These are phyloP conservation scores for Podospora fimiseda DNA, from an alignment of 495 filamentous ascomycete genomes.

Conservation along the genomic window DNA sequence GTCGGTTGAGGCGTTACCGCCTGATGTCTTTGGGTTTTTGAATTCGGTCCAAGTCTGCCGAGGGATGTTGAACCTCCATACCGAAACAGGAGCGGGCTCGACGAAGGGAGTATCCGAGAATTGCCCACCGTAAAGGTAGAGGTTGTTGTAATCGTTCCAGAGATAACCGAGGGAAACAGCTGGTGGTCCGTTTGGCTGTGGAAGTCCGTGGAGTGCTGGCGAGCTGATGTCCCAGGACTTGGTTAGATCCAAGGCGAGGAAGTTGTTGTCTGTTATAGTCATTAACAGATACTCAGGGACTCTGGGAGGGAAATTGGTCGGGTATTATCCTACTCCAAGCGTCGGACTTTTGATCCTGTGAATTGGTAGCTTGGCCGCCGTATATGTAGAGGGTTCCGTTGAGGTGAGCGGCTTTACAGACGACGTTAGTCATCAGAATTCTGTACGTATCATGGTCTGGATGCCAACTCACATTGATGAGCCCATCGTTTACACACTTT, in stretches of 20 bases:
- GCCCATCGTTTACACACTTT: conserved; percentile 61
- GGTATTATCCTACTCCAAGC: conserved; percentile 56
- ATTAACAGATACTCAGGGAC: conserved; percentile 21
- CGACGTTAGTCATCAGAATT: no score
- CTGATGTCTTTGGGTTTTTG: conserved; percentile 46
- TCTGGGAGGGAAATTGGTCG: neutral
- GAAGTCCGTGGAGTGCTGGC: conserved; percentile 54
- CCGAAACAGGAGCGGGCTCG: conserved; percentile 47
- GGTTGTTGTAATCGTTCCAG: conserved; percentile 60
- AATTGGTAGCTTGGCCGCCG: conserved; percentile 54
- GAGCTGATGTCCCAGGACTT: conserved; percentile 59
- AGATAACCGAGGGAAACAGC: conserved; percentile 63
- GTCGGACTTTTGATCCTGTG: conserved; percentile 45
- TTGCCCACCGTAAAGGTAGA: conserved; percentile 68
- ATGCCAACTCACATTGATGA: conserved; percentile 57
- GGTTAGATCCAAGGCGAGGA: conserved; percentile 59
- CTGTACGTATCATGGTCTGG: no score
- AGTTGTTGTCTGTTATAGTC: conserved; percentile 54
- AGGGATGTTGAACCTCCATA: conserved; percentile 62
- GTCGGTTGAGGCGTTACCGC: conserved; percentile 50
- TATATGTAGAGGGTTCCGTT: conserved; percentile 74
- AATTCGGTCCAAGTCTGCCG: conserved; percentile 56
- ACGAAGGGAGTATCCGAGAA: conserved; percentile 54
- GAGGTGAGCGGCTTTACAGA: conserved; percentile 43
- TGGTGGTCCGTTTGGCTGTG: conserved; percentile 61